phyloP scores from a whole-genome alignment of 768 basidiomycete species.

The Agrocybe praecox region DNA sequence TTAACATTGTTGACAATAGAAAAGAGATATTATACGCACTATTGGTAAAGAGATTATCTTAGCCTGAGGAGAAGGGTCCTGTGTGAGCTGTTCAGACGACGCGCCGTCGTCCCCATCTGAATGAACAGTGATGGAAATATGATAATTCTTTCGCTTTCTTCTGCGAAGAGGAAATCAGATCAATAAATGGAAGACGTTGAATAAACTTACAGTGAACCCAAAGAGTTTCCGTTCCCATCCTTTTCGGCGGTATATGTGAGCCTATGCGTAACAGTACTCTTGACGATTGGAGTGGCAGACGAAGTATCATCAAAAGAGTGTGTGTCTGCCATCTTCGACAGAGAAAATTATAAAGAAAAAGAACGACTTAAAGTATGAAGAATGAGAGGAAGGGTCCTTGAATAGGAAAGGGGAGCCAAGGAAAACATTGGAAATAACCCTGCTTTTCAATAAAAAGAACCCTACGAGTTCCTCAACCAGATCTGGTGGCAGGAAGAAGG shows the following conservation, averaged over 20 bases:
- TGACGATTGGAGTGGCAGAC: background rate
- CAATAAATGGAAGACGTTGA: background rate
- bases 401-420: background rate
- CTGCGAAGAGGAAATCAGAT: background rate
- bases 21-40: background rate
- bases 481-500: no score
- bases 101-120: background rate
- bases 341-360: background rate
- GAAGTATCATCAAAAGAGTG: background rate
- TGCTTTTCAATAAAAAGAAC: no score
- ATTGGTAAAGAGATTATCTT: background rate
- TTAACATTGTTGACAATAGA: background rate
- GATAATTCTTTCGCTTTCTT: constrained; percentile 7
- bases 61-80: background rate
- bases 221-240: background rate
- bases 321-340: constrained; percentile 6
- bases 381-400: background rate
- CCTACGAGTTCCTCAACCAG: no score
- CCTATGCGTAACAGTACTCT: background rate
- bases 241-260: background rate
- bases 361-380: constrained; percentile 1
- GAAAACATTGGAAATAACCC: background rate
- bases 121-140: constrained; percentile 10
- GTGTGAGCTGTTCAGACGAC: background rate
- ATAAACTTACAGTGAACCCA: background rate